Evolutionary conservation across 1,139 yeast species (phyloP), one percentile per base, ranked within the genome.

Genomic region (Sugiyamaella japonica): DNA sequence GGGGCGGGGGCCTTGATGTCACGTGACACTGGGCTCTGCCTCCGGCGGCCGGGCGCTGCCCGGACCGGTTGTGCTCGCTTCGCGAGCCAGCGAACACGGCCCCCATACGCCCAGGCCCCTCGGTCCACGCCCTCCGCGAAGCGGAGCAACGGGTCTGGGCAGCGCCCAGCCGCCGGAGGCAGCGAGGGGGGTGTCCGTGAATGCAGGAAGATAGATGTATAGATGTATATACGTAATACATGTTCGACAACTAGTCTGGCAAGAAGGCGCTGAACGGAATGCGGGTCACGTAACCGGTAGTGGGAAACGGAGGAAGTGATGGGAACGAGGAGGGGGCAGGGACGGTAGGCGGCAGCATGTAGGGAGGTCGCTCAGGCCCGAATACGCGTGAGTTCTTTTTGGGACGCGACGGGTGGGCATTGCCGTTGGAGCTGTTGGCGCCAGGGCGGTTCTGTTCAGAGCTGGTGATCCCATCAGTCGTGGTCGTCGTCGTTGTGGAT

Each of bases 341-440:
- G n/a, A n/a, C n/a, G 16, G 47, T 15, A n/a, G 20, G 25, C 10
- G 43, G 43, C 28, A 25, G 51, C 62, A 60, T 54, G 9, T 55
- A 43, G 9, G 64, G 64, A 1, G 64, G 64, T 23, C 61, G 39
- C 17, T 59, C 63, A 7, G 64, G 64, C 1, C 64, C 64, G 54
- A 54, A 61, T n/a, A 55, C 51, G 9, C 58, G 61, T 47, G 52
- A 57, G 8, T 53, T 51, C 42, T 51, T 44, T 8, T 15, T 40
- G 6, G 29, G 13, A 6, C 31, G 3, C 13, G 23, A 39, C 31
- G 12, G n/a, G 25, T 13, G 15, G 8, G 38, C 15, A n/a, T 31
- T 31, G 36, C 7, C 36, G 7, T 31, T n/a, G 25, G 45, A 4
- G 4, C 3, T 13, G 17, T n/a, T n/a, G n/a, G n/a, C n/a, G n/a